Conservation (phyloP, 1,284 basidiomycete genomes). For the Rhizopogon hawkerae region DNA sequence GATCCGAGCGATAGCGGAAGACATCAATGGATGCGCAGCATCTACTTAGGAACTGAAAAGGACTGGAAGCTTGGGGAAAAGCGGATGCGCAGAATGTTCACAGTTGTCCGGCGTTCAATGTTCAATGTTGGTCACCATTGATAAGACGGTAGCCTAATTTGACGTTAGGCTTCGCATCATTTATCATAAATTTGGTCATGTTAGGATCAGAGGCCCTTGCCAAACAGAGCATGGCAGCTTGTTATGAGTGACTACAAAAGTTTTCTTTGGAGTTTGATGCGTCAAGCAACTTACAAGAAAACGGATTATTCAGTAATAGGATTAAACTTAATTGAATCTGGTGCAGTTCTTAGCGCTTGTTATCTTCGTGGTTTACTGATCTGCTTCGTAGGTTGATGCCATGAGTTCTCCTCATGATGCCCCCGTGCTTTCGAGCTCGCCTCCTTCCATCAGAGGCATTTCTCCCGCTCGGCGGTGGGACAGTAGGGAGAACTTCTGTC, state of each 20-base stretch:
- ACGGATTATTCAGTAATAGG: too few relatives aligned
- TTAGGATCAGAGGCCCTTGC: background rate
- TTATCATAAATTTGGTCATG: background rate
- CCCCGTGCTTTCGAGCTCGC: constrained; percentile 30
- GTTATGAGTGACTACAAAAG: background rate
- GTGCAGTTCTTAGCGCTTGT: background rate
- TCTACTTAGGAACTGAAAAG: too few relatives aligned
- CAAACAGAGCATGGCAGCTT: background rate
- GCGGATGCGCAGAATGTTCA: too few relatives aligned
- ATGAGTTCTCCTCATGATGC: constrained; percentile 23
- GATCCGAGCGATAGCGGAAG: too few relatives aligned
- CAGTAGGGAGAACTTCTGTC: constrained; percentile 35
- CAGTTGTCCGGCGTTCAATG: too few relatives aligned
- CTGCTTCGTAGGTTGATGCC: background rate
- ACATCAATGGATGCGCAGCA: too few relatives aligned
- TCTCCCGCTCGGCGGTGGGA: constrained; percentile 33
- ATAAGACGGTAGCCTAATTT: too few relatives aligned
- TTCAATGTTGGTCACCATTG: too few relatives aligned
- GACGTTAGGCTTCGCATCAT: too few relatives aligned
- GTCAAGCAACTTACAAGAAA: background rate
- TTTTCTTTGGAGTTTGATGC: background rate
- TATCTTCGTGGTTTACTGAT: background rate
- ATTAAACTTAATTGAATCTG: background rate
- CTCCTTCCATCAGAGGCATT: constrained; percentile 32
- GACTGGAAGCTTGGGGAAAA: too few relatives aligned